A percentile compares a stretch with the other conserved stretches of the same genome.
These are phyloP conservation scores for Erodium chrysanthum DNA, from an alignment of 441 rosid genomes.

Conservation along the genomic window DNA sequence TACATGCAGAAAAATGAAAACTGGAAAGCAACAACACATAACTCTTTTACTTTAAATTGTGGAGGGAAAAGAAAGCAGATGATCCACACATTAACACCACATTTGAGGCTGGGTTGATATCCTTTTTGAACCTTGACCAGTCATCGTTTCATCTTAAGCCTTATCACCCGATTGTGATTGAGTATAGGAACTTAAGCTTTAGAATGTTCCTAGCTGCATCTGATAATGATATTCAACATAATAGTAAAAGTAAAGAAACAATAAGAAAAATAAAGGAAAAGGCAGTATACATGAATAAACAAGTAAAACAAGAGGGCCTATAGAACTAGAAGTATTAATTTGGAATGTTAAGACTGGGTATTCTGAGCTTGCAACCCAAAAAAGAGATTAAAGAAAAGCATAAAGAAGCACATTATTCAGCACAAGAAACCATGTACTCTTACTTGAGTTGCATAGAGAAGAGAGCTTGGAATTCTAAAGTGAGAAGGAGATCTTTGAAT, in stretches of 20 bases:
- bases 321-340: slow-evolving; percentile 23
- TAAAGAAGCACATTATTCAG: slow-evolving; percentile 45
- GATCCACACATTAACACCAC: slow-evolving; percentile 25
- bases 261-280: slow-evolving; percentile 34
- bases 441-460: slow-evolving; percentile 46
- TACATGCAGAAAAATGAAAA: neutral
- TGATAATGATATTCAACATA: slow-evolving; percentile 23
- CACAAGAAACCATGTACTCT: slow-evolving; percentile 41
- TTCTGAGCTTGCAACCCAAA: slow-evolving; percentile 22
- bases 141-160: slow-evolving; percentile 21
- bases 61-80: slow-evolving; percentile 18
- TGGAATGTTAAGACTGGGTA: slow-evolving; percentile 29
- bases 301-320: slow-evolving; percentile 12
- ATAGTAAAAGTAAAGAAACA: slow-evolving; percentile 20
- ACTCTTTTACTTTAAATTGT: slow-evolving; percentile 23
- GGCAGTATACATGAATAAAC: slow-evolving; percentile 25
- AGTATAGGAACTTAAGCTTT: slow-evolving; percentile 22
- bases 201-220: slow-evolving; percentile 54
- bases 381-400: slow-evolving; percentile 29
- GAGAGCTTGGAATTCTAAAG: slow-evolving; percentile 67
- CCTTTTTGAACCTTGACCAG: slow-evolving; percentile 25
- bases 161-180: slow-evolving; percentile 18
- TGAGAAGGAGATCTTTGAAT: slow-evolving; percentile 39
- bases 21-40: slow-evolving; percentile 14
- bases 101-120: slow-evolving; percentile 16